A percentile compares a stretch with the other conserved stretches of the same genome.
Evolutionary conservation across 176 grass and related monocot genomes (phyloP).

Genomic region (Bromus sterilis): DNA sequence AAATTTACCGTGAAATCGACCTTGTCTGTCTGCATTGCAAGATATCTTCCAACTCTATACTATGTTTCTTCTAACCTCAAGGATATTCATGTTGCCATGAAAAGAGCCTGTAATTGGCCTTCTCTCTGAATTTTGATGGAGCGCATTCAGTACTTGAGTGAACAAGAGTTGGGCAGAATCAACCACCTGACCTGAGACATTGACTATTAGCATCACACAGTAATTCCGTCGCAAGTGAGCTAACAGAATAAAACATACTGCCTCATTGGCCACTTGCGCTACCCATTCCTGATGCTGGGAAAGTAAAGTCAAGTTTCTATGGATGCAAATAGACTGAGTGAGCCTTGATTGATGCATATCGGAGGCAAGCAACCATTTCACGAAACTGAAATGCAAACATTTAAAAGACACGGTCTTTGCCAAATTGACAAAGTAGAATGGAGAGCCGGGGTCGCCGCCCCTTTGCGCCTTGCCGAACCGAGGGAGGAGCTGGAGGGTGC

Average conservation of each 20-base stretch:
- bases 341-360: conserved; percentile 81
- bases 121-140: conserved; percentile 58
- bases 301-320: conserved; percentile 84
- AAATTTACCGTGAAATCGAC: conserved; percentile 63
- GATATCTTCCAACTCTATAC: conserved; percentile 71
- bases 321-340: conserved; percentile 93
- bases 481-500: too few relatives aligned
- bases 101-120: conserved; percentile 61
- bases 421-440: conserved; percentile 23
- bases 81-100: conserved; percentile 66
- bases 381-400: conserved; percentile 56
- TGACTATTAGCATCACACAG: conserved; percentile 26
- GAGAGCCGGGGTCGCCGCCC: too few relatives aligned
- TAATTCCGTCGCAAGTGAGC: neutral
- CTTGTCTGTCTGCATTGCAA: conserved; percentile 66
- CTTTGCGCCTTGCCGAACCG: too few relatives aligned
- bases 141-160: conserved; percentile 61
- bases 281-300: conserved; percentile 96
- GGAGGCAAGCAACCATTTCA: conserved; percentile 88
- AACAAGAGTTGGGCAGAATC: conserved; percentile 58
- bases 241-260: conserved; percentile 17
- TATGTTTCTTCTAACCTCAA: conserved; percentile 66
- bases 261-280: conserved; percentile 84
- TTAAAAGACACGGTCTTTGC: conserved; percentile 14
- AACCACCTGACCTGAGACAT: conserved; percentile 62